A percentile compares a stretch with the other conserved stretches of the same genome.
phyloP scores from a whole-genome alignment of 1,139 yeast genomes.

The Spencermartinsiella ligniputridi region DNA sequence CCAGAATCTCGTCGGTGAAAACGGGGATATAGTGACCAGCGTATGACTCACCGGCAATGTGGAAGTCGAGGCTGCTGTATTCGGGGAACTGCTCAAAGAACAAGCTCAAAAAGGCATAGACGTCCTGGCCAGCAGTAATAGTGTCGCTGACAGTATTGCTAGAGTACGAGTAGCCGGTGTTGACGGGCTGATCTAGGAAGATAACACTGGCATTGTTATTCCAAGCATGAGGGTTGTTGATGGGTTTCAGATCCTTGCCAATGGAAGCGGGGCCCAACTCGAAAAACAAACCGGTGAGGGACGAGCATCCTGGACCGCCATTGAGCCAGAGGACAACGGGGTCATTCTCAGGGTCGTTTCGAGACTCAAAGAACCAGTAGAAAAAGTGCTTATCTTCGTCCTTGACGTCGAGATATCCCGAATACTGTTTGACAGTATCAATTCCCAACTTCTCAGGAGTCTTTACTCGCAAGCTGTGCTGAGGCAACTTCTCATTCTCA shows the following conservation, averaged over 20 bases:
- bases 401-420: slow-evolving; percentile 36
- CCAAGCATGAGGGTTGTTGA: slow-evolving; percentile 79
- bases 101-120: slow-evolving; percentile 69
- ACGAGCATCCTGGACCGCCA: slow-evolving; percentile 91
- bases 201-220: slow-evolving; percentile 85
- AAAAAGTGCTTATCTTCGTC: slow-evolving; percentile 83
- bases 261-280: slow-evolving; percentile 87
- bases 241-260: slow-evolving; percentile 60
- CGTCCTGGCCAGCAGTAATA: slow-evolving; percentile 72
- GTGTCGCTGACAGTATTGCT: slow-evolving; percentile 50
- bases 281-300: slow-evolving; percentile 79
- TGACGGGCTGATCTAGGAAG: slow-evolving; percentile 92
- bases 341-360: slow-evolving; percentile 82
- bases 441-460: slow-evolving; percentile 28
- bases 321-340: slow-evolving; percentile 86
- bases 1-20: slow-evolving; percentile 69
- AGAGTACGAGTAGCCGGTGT: slow-evolving; percentile 82
- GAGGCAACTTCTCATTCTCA: slow-evolving; percentile 31
- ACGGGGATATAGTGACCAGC: slow-evolving; percentile 86
- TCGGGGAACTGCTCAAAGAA: slow-evolving; percentile 73
- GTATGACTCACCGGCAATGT: slow-evolving; percentile 83
- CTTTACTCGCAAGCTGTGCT: slow-evolving; percentile 31
- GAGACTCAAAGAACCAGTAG: slow-evolving; percentile 83
- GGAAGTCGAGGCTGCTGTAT: slow-evolving; percentile 53
- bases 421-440: slow-evolving; percentile 40